Conservation (phyloP, 1,284 basidiomycete species). For the Phylloporus sp. region DNA sequence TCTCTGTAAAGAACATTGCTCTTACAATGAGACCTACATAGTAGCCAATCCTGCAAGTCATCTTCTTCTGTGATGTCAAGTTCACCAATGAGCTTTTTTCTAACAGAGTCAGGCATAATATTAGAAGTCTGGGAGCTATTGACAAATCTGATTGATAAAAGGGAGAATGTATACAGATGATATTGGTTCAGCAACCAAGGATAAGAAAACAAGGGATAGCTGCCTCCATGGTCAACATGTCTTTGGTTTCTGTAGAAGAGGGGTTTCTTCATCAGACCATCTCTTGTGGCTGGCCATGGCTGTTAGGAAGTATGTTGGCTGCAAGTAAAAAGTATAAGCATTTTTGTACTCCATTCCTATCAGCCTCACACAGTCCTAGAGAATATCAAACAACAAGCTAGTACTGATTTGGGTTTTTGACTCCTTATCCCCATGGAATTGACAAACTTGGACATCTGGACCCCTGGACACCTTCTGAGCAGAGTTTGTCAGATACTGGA, state of each 20-base stretch:
- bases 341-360: too few relatives aligned
- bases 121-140: too few relatives aligned
- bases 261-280: background rate
- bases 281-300: background rate
- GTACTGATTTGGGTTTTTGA: too few relatives aligned
- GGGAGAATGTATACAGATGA: slow-evolving; percentile 1
- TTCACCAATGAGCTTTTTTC: slow-evolving; percentile 2
- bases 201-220: background rate
- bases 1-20: background rate
- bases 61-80: background rate
- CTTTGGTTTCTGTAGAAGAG: slow-evolving; percentile 3
- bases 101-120: too few relatives aligned
- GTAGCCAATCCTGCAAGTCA: slow-evolving; percentile 1
- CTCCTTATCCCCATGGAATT: too few relatives aligned
- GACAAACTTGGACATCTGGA: too few relatives aligned
- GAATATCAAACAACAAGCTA: too few relatives aligned
- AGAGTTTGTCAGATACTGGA: too few relatives aligned
- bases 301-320: too few relatives aligned
- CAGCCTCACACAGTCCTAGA: too few relatives aligned
- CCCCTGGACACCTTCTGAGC: too few relatives aligned
- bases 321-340: too few relatives aligned
- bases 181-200: background rate
- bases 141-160: slow-evolving; percentile 5
- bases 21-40: slow-evolving; percentile 1
- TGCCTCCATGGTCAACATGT: background rate